Conservation (phyloP, 176 grass and related monocot genomes). For the Carex littledalei region DNA sequence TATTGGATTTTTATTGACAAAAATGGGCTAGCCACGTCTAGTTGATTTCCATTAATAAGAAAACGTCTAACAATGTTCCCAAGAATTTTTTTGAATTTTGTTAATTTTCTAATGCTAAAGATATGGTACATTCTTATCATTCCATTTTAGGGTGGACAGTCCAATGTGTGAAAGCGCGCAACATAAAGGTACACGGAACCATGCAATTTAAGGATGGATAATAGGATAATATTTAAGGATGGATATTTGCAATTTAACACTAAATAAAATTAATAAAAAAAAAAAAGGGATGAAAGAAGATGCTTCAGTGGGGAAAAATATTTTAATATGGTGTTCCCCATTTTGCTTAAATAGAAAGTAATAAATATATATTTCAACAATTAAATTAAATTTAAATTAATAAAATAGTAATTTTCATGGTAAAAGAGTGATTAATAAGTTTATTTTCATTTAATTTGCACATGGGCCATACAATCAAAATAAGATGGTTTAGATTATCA, state of each 20-base stretch:
- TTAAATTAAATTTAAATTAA: not conserved
- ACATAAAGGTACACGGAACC: not conserved
- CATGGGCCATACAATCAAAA: not conserved
- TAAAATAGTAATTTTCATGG: not conserved
- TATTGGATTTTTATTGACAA: not conserved
- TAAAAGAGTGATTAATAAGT: not conserved
- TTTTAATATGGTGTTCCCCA: not conserved
- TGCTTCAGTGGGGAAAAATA: not conserved
- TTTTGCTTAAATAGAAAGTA: not conserved
- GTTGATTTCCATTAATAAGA: not conserved
- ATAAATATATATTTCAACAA: not conserved
- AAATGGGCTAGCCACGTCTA: not conserved
- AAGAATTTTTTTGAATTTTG: not conserved
- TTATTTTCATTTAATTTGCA: not conserved
- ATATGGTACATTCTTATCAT: slow-evolving; percentile 3
- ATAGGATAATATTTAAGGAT: not conserved
- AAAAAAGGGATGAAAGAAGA: not conserved
- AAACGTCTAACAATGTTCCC: not conserved
- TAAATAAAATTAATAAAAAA: not conserved
- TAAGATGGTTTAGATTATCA: not conserved
- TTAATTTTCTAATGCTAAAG: not conserved
- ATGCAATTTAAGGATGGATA: slow-evolving; percentile 14
- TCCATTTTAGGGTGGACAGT: not conserved
- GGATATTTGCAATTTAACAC: not conserved
- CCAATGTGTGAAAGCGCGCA: slow-evolving; percentile 1